Percentiles rank a stretch among this genome's conserved stretches.
Conservation (phyloP, 2,329 filamentous ascomycete species). For the Drechslera avenae region DNA sequence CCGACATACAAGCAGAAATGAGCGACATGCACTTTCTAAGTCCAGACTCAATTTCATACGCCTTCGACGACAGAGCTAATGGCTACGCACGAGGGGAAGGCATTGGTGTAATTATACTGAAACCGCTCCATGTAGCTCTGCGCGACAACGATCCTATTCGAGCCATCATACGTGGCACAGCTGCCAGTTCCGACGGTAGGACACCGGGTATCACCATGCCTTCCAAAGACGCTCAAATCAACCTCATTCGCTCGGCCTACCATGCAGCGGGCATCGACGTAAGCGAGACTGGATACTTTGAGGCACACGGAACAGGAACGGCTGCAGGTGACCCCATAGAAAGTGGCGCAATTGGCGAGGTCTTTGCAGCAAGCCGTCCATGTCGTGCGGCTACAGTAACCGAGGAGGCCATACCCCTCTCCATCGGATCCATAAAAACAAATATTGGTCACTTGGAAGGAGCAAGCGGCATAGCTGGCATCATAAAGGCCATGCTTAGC, state of each 20-base stretch:
- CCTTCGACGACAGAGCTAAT: slow-evolving; percentile 59
- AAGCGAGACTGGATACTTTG: slow-evolving; percentile 29
- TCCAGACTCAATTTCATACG: slow-evolving; percentile 35
- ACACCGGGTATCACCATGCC: slow-evolving; percentile 32
- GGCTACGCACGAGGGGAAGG: slow-evolving; percentile 71
- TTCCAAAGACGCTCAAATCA: slow-evolving; percentile 52
- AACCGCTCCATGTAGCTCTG: slow-evolving; percentile 23
- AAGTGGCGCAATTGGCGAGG: slow-evolving; percentile 12
- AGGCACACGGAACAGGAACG: slow-evolving; percentile 38
- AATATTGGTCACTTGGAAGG: slow-evolving; percentile 53
- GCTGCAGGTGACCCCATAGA: slow-evolving; percentile 32
- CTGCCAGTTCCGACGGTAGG: slow-evolving; percentile 24
- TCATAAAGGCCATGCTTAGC: slow-evolving; percentile 49
- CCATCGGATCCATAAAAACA: slow-evolving; percentile 37
- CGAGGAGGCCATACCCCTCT: slow-evolving; percentile 10
- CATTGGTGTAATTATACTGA: slow-evolving; percentile 42
- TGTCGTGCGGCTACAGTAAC: slow-evolving; percentile 1
- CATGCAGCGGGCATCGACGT: slow-evolving; percentile 42
- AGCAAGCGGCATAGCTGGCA: slow-evolving; percentile 44
- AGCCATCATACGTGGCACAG: slow-evolving; percentile 35
- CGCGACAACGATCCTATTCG: slow-evolving; percentile 35
- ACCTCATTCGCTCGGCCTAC: slow-evolving; percentile 42
- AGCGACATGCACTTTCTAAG: slow-evolving; percentile 31
- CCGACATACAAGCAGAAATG: slow-evolving; percentile 18
- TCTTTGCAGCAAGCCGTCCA: slow-evolving; percentile 12